phyloP scores from a whole-genome alignment of 805 yeast species.

The Schwanniomyces polymorphus region DNA sequence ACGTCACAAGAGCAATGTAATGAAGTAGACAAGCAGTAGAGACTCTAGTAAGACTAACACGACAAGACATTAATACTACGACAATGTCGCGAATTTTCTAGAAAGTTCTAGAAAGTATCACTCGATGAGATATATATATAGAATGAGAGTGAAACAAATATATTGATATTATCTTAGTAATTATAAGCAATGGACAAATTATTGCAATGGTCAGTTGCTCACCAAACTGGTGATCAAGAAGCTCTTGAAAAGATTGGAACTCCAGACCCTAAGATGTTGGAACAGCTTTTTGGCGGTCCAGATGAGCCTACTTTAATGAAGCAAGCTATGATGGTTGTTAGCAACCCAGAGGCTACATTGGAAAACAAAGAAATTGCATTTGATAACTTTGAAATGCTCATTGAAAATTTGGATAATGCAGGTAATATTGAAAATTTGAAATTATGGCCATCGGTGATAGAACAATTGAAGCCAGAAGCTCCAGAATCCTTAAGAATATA shows the following conservation, averaged over 20 bases:
- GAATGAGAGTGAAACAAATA: not conserved
- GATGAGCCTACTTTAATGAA: constrained; percentile 91
- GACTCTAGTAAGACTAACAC: too few relatives aligned
- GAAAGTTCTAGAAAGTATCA: not conserved
- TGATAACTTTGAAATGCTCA: constrained; percentile 90
- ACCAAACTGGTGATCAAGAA: constrained; percentile 70
- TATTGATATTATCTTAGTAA: not conserved
- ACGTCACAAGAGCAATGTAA: too few relatives aligned
- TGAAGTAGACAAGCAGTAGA: too few relatives aligned
- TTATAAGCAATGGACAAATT: constrained; percentile 72
- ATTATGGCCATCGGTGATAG: constrained; percentile 75
- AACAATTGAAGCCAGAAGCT: constrained; percentile 43
- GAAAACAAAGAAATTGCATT: constrained; percentile 74
- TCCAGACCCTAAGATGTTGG: constrained; percentile 78
- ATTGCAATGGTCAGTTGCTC: constrained; percentile 87
- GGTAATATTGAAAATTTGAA: constrained; percentile 82
- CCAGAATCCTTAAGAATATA: constrained; percentile 47
- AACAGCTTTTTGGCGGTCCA: constrained; percentile 73
- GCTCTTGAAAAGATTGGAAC: constrained; percentile 61
- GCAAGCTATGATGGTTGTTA: constrained; percentile 63
- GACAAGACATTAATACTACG: not conserved
- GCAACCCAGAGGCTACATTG: constrained; percentile 54
- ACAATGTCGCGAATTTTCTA: constrained; percentile 6
- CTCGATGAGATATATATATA: not conserved
- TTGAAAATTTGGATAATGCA: constrained; percentile 93